These are phyloP conservation scores for Rhynchospora tenuis DNA, from an alignment of 176 grass and related monocot genomes.

Conservation along the genomic window DNA sequence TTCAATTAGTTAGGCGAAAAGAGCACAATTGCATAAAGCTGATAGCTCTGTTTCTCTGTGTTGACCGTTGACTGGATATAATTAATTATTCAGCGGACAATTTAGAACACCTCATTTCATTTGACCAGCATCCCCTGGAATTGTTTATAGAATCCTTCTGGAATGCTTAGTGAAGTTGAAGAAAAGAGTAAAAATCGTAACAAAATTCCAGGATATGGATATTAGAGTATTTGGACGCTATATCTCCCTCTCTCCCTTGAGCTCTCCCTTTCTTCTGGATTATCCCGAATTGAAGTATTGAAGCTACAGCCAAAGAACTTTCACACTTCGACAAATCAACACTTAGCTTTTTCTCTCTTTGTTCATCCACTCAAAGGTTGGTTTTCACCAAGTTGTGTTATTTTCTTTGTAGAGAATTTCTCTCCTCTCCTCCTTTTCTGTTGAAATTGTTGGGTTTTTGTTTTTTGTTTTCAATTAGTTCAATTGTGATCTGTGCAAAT, in stretches of 20 bases:
- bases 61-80: neutral
- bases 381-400: neutral
- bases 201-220: neutral
- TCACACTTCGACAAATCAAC: neutral
- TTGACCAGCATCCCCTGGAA: neutral
- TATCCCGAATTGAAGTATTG: neutral
- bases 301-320: neutral
- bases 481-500: neutral
- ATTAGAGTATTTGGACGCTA: neutral
- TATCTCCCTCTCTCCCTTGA: neutral
- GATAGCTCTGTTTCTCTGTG: neutral
- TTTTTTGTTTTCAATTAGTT: neutral
- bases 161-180: neutral
- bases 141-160: neutral
- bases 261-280: neutral
- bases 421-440: neutral
- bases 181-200: too few species aligned
- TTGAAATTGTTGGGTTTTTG: neutral
- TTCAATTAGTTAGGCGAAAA: too few species aligned
- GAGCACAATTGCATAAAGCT: too few species aligned
- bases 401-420: neutral
- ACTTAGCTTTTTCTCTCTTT: neutral
- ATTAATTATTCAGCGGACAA: neutral
- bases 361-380: neutral
- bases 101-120: constrained; percentile 7